Percentiles rank a stretch among this genome's conserved stretches.
Conservation (phyloP, 345 rosid species). For the Clarkia xantiana region DNA sequence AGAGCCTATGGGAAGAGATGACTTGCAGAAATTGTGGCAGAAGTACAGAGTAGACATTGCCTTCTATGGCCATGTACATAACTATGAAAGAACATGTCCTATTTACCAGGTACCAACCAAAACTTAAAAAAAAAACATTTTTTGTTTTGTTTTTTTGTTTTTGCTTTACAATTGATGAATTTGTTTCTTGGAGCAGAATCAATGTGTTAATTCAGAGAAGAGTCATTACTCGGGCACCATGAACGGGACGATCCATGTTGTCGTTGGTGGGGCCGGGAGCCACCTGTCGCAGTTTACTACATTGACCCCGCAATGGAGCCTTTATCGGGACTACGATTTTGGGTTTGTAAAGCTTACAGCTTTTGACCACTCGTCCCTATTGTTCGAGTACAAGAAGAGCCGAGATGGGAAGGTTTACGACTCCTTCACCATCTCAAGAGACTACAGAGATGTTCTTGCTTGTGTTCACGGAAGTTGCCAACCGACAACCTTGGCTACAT, state of each 20-base stretch:
- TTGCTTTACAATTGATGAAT: background rate
- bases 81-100: slow-evolving; percentile 75
- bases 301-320: slow-evolving; percentile 50
- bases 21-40: slow-evolving; percentile 74
- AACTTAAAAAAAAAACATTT: background rate
- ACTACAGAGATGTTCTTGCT: slow-evolving; percentile 66
- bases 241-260: slow-evolving; percentile 73
- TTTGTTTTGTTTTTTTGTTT: background rate
- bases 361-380: slow-evolving; percentile 52
- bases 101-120: slow-evolving; percentile 40
- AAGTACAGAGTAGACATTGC: slow-evolving; percentile 77
- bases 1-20: slow-evolving; percentile 69
- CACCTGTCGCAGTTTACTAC: slow-evolving; percentile 46
- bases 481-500: too few relatives aligned
- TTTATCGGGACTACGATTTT: slow-evolving; percentile 53
- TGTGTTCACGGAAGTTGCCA: too few relatives aligned
- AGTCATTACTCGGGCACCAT: slow-evolving; percentile 47
- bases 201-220: slow-evolving; percentile 41
- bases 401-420: slow-evolving; percentile 63
- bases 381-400: slow-evolving; percentile 86
- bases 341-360: slow-evolving; percentile 84
- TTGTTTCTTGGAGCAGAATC: slow-evolving; percentile 32
- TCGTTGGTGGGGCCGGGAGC: slow-evolving; percentile 79
- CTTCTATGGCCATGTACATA: slow-evolving; percentile 69
- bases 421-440: slow-evolving; percentile 69